Conservation (phyloP, 768 basidiomycete species). For the Rhizopogon vesiculosus region DNA sequence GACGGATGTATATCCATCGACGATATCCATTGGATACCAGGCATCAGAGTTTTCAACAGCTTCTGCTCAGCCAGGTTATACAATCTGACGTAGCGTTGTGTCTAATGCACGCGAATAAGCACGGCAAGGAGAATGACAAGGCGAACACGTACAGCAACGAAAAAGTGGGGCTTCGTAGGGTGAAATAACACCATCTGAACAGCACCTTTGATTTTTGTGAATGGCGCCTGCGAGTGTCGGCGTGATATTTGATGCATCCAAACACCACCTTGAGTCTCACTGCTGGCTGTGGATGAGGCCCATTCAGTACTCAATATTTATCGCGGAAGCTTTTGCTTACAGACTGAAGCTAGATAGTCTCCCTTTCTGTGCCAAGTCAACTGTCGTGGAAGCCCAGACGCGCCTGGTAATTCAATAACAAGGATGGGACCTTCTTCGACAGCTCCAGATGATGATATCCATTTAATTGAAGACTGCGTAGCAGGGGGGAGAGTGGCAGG, state of each 20-base stretch:
- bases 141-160: conserved; percentile 76
- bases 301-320: conserved; percentile 1
- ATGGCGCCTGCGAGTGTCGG: conserved; percentile 95
- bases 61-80: conserved; percentile 95
- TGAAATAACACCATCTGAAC: conserved; percentile 95
- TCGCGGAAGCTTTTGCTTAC: conserved; percentile 47
- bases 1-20: conserved; percentile 95
- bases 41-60: conserved; percentile 86
- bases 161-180: conserved; percentile 91
- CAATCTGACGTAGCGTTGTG: conserved; percentile 91
- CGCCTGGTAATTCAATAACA: conserved; percentile 55
- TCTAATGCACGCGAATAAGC: conserved; percentile 42
- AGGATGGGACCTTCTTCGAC: conserved; percentile 54
- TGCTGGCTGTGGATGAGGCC: conserved; percentile 40
- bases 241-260: conserved; percentile 96
- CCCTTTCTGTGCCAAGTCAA: conserved; percentile 91
- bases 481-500: conserved; percentile 61
- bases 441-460: conserved; percentile 49
- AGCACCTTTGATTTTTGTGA: conserved; percentile 89
- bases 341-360: conserved; percentile 93
- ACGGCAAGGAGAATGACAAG: conserved; percentile 8
- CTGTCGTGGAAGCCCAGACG: conserved; percentile 72
- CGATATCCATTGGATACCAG: conserved; percentile 98
- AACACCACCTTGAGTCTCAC: conserved; percentile 73
- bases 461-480: conserved; percentile 65